Evolutionary conservation across 768 basidiomycete species (phyloP), one percentile per base, ranked within the genome.

Genomic region (Mrakia hoshinonis): DNA sequence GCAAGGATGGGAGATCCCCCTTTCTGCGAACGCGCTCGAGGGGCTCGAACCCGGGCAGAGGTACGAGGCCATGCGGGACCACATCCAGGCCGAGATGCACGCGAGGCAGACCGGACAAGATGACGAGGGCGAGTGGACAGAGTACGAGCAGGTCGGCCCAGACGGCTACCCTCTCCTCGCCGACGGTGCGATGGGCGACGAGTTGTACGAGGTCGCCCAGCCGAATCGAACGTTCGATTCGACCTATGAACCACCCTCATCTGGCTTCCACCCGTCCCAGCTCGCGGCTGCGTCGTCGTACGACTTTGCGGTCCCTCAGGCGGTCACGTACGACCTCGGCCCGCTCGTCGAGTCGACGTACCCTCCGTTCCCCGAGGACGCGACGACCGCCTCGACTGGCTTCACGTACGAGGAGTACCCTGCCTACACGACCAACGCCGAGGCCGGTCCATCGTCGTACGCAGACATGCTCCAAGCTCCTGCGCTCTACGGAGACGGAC

Each of bases 1-100:
- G 22, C 66, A 67, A 51, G 22, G 34, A 22, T 67, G 66, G 66
- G 34, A 18, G 38, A 39, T 67, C 51, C 66, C 66, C 29, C 38
- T 36, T n/a, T 51, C 66, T 9, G 66, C 52, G 38, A 43, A 55
- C 66, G 66, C 52, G 12, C 20, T 29, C 49, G 51, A 38, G 12
- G 66, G 34, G 20, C 11, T 43, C 49, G 34, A 48, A 15, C 38
- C 62, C 1, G 34, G 22, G 18, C 31, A 61, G 15, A 31, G 15
- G 58, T 61, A 36, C 58, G 58, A 15, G 36, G 34, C 34, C 18
- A 36, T 61, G 36, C 58, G 36, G 36, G 36, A 36, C 18, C 58
- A 61, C 31, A 61, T 61, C 58, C 31, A 31, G 22, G 34, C 12
- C 6, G 58, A 61, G 58, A 22, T 61, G 58, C 20, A 22, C 31